A percentile compares a stretch with the other conserved stretches of the same genome.
phyloP scores from a whole-genome alignment of 257 asterid genomes.

The Craterostigma plantagineum region DNA sequence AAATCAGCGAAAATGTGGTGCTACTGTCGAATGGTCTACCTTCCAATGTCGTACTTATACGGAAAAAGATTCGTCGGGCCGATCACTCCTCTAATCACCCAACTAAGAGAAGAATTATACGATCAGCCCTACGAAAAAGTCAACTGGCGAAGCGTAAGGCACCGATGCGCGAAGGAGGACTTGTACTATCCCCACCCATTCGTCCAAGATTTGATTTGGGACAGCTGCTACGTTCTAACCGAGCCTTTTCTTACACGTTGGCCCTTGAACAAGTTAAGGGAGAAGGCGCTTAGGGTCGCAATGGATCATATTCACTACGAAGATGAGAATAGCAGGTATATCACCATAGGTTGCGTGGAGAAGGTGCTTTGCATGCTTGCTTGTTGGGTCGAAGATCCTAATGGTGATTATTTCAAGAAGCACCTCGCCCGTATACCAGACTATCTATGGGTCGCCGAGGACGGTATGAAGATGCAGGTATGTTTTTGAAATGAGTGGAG shows the following conservation, averaged over 20 bases:
- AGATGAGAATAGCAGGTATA: slow-evolving; percentile 30
- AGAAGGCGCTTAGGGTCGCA: slow-evolving; percentile 21
- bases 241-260: slow-evolving; percentile 30
- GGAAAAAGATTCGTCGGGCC: slow-evolving; percentile 41
- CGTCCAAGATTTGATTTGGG: slow-evolving; percentile 36
- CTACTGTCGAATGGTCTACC: slow-evolving; percentile 30
- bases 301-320: slow-evolving; percentile 39
- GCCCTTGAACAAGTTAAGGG: slow-evolving; percentile 31
- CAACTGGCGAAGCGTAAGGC: slow-evolving; percentile 31
- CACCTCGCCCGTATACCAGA: slow-evolving; percentile 45
- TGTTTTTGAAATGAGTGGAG: too few species aligned
- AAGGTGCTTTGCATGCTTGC: slow-evolving; percentile 35
- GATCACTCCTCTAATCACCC: slow-evolving; percentile 10
- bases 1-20: slow-evolving; percentile 28
- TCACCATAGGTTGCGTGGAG: slow-evolving; percentile 32
- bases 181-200: slow-evolving; percentile 43
- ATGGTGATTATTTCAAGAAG: slow-evolving; percentile 22
- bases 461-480: slow-evolving; percentile 46
- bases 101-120: slow-evolving; percentile 22
- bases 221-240: slow-evolving; percentile 19
- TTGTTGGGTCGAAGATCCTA: slow-evolving; percentile 63
- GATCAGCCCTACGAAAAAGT: slow-evolving; percentile 18
- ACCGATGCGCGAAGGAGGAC: slow-evolving; percentile 38
- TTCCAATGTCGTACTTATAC: slow-evolving; percentile 53
- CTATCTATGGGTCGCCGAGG: slow-evolving; percentile 55